Conservation (phyloP, 2,329 filamentous ascomycete genomes). For the Ambrosiella beaveri region DNA sequence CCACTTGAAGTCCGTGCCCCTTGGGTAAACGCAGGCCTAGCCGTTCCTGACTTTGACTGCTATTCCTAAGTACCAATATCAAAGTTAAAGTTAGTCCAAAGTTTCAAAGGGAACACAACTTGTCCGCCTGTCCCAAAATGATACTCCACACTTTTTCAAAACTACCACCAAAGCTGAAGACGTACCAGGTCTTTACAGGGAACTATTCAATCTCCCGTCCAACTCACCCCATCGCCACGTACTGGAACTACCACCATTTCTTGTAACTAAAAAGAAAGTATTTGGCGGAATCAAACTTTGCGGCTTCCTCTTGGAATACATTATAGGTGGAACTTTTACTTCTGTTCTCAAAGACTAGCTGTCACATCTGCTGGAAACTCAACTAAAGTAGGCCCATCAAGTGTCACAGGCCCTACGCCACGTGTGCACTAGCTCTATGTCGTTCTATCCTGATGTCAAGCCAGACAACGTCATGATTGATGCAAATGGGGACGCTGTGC, state of each 20-base stretch:
- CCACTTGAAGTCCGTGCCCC: neutral
- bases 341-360: neutral
- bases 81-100: neutral
- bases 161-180: neutral
- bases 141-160: neutral
- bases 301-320: constrained; percentile 1
- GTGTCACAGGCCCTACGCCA: neutral
- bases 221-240: neutral
- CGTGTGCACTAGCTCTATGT: neutral
- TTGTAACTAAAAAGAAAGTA: neutral
- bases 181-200: constrained; percentile 2
- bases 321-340: neutral
- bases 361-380: neutral
- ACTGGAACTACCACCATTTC: neutral
- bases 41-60: too few species aligned
- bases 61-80: too few species aligned
- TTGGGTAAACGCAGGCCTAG: neutral
- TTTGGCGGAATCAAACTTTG: constrained; percentile 1
- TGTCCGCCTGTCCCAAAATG: neutral
- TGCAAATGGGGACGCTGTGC: neutral
- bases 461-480: constrained; percentile 2
- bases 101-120: neutral
- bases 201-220: neutral
- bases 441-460: constrained; percentile 8
- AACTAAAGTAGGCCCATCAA: neutral